Conservation (phyloP, 1,284 basidiomycete species). For the Vanrija pseudolonga region DNA sequence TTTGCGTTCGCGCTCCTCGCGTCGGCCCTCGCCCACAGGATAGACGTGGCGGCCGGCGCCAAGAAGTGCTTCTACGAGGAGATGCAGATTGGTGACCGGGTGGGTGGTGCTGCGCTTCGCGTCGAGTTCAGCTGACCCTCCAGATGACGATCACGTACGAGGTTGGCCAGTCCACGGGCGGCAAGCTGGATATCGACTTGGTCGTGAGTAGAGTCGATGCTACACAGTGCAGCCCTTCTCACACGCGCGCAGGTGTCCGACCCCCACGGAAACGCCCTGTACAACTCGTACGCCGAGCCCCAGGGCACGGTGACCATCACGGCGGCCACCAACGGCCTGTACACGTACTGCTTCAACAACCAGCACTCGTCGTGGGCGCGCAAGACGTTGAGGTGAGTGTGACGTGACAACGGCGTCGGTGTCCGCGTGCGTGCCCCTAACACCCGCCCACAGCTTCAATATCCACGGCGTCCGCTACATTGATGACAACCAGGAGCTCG, state of each 20-base stretch:
- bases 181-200: slow-evolving; percentile 95
- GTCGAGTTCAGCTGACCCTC: neutral
- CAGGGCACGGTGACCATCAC: slow-evolving; percentile 88
- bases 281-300: slow-evolving; percentile 76
- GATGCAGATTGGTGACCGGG: slow-evolving; percentile 90
- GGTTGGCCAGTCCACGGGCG: slow-evolving; percentile 70
- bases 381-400: slow-evolving; percentile 81
- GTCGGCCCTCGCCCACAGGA: slow-evolving; percentile 49
- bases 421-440: neutral
- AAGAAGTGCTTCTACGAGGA: slow-evolving; percentile 99
- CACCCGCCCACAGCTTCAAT: slow-evolving; percentile 74
- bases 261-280: slow-evolving; percentile 65
- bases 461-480: slow-evolving; percentile 89
- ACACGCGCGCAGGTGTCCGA: slow-evolving; percentile 62
- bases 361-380: slow-evolving; percentile 92
- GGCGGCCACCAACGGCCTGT: slow-evolving; percentile 77
- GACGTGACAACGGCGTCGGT: neutral
- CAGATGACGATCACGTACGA: slow-evolving; percentile 99
- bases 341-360: slow-evolving; percentile 98
- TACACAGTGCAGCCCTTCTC: neutral
- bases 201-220: slow-evolving; percentile 58
- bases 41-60: slow-evolving; percentile 64
- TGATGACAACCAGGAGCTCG: slow-evolving; percentile 56
- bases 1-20: slow-evolving; percentile 24
- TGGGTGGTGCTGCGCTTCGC: slow-evolving; percentile 38